phyloP scores from a whole-genome alignment of 2,329 filamentous ascomycete genomes.

The Diaporthe citrichinensis region DNA sequence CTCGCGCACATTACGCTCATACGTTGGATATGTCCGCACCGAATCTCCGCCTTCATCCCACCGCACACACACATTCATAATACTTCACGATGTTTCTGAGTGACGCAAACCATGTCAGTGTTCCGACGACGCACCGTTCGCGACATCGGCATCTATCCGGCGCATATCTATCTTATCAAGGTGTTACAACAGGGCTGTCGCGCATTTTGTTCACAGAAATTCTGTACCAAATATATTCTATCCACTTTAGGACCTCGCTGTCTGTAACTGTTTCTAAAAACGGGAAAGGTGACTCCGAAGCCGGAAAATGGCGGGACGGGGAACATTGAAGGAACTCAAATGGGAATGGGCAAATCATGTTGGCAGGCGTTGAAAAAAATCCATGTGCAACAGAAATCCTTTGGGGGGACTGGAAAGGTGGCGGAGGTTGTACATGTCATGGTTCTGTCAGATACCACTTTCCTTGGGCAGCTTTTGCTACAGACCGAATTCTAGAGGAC shows the following conservation, averaged over 20 bases:
- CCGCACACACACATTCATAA: constrained; percentile 22
- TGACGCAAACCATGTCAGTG: constrained; percentile 11
- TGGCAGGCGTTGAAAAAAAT: constrained; percentile 25
- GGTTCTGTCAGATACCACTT: constrained; percentile 33
- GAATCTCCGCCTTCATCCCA: not conserved
- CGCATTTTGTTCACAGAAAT: constrained; percentile 10
- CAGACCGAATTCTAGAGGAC: constrained; percentile 14
- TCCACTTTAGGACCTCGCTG: constrained; percentile 10
- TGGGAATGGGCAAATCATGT: constrained; percentile 9
- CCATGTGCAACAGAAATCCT: constrained; percentile 12
- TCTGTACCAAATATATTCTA: constrained; percentile 31
- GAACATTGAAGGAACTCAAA: not conserved
- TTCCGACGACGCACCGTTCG: constrained; percentile 10
- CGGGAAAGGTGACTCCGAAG: not conserved
- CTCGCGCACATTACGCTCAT: constrained; percentile 3
- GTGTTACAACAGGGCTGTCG: not conserved
- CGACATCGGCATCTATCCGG: constrained; percentile 15
- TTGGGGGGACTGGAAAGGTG: not conserved
- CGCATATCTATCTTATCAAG: constrained; percentile 12
- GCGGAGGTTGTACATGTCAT: constrained; percentile 17
- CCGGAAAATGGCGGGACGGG: constrained; percentile 4
- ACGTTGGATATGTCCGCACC: constrained; percentile 1
- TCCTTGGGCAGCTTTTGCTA: constrained; percentile 15
- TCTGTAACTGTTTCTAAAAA: constrained; percentile 10
- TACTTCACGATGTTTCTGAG: constrained; percentile 7